Conservation (phyloP, 2,329 filamentous ascomycete species). For the Fusarium avenaceum region DNA sequence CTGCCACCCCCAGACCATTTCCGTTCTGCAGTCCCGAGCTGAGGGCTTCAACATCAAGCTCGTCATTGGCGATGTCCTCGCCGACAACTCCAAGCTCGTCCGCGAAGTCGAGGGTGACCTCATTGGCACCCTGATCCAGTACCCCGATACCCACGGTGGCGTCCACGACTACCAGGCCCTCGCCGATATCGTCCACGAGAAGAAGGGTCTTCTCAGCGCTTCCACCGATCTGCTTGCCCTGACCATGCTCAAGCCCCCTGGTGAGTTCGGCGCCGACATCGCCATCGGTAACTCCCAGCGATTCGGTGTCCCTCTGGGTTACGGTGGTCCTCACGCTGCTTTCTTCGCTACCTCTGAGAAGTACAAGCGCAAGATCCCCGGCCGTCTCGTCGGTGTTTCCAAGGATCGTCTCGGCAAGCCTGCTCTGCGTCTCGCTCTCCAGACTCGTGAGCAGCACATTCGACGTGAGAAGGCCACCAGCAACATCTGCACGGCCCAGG, state of each 20-base stretch:
- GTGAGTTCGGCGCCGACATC: constrained; percentile 94
- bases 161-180: constrained; percentile 82
- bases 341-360: constrained; percentile 88
- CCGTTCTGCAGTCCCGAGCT: constrained; percentile 86
- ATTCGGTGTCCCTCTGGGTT: constrained; percentile 92
- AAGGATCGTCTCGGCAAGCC: constrained; percentile 86
- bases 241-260: constrained; percentile 88
- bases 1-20: constrained; percentile 88
- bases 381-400: constrained; percentile 88
- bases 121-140: constrained; percentile 91
- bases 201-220: constrained; percentile 84
- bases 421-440: constrained; percentile 73
- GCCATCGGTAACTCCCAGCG: constrained; percentile 93
- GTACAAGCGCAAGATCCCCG: constrained; percentile 94
- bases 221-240: constrained; percentile 91
- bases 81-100: constrained; percentile 72
- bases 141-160: constrained; percentile 88
- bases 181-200: constrained; percentile 80
- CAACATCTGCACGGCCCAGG: constrained; percentile 97
- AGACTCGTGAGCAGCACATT: constrained; percentile 97
- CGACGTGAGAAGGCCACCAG: constrained; percentile 96
- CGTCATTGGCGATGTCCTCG: constrained; percentile 78
- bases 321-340: constrained; percentile 91
- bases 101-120: constrained; percentile 83
- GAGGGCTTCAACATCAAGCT: constrained; percentile 90